Evolutionary conservation across 2,329 filamentous ascomycete species (phyloP).

Genomic region (Trichoderma lentiforme): DNA sequence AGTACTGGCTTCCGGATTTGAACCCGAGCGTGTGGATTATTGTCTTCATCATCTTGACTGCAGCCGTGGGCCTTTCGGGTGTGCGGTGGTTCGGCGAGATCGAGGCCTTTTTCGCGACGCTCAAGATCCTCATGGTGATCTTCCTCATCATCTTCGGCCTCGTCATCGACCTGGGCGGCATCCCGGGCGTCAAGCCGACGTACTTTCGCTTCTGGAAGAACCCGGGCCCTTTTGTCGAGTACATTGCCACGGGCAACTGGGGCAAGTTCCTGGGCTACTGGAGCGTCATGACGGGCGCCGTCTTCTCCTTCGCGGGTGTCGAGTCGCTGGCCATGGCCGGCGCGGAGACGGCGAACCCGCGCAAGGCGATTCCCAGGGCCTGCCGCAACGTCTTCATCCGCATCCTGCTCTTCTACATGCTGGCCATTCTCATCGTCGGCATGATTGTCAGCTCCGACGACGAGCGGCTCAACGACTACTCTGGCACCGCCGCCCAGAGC

Average conservation of each 20-base stretch:
- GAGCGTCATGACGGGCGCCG: constrained; percentile 59
- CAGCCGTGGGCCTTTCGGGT: constrained; percentile 56
- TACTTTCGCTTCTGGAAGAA: constrained; percentile 69
- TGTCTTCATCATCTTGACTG: constrained; percentile 48
- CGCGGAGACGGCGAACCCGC: constrained; percentile 55
- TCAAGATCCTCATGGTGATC: constrained; percentile 60
- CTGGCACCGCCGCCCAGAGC: constrained; percentile 46
- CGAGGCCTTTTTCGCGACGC: constrained; percentile 49
- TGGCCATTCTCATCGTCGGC: constrained; percentile 67
- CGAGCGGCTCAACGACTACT: constrained; percentile 48
- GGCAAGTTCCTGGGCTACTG: constrained; percentile 66
- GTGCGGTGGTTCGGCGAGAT: constrained; percentile 60
- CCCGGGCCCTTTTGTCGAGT: constrained; percentile 65
- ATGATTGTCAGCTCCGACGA: constrained; percentile 60
- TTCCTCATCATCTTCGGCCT: constrained; percentile 60
- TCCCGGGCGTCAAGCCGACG: constrained; percentile 54
- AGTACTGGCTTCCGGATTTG: constrained; percentile 59
- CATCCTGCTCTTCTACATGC: constrained; percentile 60
- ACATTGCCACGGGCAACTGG: constrained; percentile 55
- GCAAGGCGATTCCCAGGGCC: constrained; percentile 51
- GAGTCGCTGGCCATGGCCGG: constrained; percentile 60
- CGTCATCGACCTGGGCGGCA: constrained; percentile 60
- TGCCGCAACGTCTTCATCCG: constrained; percentile 57
- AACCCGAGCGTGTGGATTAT: constrained; percentile 50
- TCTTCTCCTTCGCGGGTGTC: constrained; percentile 67